A percentile compares a stretch with the other conserved stretches of the same genome.
phyloP scores from a whole-genome alignment of 192 early-diverging fungal genomes.

The Podila verticillata region DNA sequence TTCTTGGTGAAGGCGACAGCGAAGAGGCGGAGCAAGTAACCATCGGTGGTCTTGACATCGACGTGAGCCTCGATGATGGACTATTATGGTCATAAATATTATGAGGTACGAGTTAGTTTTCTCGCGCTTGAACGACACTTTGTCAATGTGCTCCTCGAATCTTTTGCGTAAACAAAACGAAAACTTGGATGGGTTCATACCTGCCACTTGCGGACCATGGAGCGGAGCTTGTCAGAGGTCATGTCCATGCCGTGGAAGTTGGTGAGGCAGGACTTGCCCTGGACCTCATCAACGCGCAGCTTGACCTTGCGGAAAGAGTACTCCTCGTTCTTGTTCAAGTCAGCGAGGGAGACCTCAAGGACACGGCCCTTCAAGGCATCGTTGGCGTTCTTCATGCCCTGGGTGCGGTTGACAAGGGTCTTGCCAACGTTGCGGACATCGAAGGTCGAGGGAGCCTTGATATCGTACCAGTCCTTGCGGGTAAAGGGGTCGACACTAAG shows the following conservation, averaged over 20 bases:
- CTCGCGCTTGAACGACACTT: neutral
- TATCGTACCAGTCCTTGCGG: slow-evolving; percentile 99
- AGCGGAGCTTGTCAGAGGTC: slow-evolving; percentile 99
- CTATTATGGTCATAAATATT: slow-evolving; percentile 28
- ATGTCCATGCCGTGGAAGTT: slow-evolving; percentile 99
- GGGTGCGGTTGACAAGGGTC: slow-evolving; percentile 99
- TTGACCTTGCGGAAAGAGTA: slow-evolving; percentile 98
- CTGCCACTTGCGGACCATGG: slow-evolving; percentile 99
- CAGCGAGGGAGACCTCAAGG: slow-evolving; percentile 92
- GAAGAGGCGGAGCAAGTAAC: slow-evolving; percentile 98
- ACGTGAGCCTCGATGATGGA: slow-evolving; percentile 97
- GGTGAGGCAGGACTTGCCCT: slow-evolving; percentile 99
- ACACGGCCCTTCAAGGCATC: slow-evolving; percentile 94
- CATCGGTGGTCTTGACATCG: slow-evolving; percentile 99
- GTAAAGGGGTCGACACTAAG: slow-evolving; percentile 97
- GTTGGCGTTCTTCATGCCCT: slow-evolving; percentile 97
- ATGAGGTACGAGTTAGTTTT: neutral
- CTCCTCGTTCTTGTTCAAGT: slow-evolving; percentile 92
- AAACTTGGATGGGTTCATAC: slow-evolving; percentile 52
- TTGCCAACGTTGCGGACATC: slow-evolving; percentile 95
- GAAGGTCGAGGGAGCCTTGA: slow-evolving; percentile 98
- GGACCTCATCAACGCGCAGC: slow-evolving; percentile 96
- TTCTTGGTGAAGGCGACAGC: slow-evolving; percentile 97
- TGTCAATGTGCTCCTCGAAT: neutral
- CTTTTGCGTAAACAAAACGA: neutral